Base-by-base conservation (phyloP, 169 alveolate species). In the Theileria orientalis region DNA sequence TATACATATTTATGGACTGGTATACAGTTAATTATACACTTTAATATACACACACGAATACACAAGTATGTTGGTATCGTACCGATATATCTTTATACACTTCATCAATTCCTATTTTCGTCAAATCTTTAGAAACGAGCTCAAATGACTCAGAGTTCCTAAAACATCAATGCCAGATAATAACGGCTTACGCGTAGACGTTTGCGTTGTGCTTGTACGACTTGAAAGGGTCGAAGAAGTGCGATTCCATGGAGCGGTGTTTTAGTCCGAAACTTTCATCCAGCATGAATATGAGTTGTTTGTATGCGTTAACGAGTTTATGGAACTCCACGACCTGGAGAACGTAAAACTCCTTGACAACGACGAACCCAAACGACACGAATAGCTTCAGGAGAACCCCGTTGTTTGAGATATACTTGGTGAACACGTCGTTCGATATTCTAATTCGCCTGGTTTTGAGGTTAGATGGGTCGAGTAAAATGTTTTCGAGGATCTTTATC, bases 181-280 rank as follows among this genome's bases (percentile, higher is more conserved):
- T 3, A n/a, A 61, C 19, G 14, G 27, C 5, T 19, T 64, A 64
- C 74, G 54, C 49, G 69, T 42, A n/a, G n/a, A 68, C 30, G 35
- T 76, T 66, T 37, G 69, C 29, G 44, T 27, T n/a, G 78, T 79
- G 87, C n/a, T 27, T 60, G 19, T 79, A 79, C 14, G 87, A 67
- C 71, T 79, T 79, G 69, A 79, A 79, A 16, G 87, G 87, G 77
- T 79, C 84, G 77, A 79, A 79, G 40, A 79, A 79, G 72, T 79
- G 87, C 32, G 75, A 51, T 62, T 70, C 76, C 5, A 71, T 41
- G 47, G 87, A 79, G 27, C 62, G 70, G 42, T 67, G 27, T 2
- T 74, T 16, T 7, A 72, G 41, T 0, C 52, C 51, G 19, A 32
- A 73, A 6, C 56, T 59, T 9, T 64, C 76, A 16, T 33, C 62